A percentile compares a stretch with the other conserved stretches of the same genome.
phyloP scores from a whole-genome alignment of 2,329 filamentous ascomycete genomes.

The Dactylellina drechsleri region DNA sequence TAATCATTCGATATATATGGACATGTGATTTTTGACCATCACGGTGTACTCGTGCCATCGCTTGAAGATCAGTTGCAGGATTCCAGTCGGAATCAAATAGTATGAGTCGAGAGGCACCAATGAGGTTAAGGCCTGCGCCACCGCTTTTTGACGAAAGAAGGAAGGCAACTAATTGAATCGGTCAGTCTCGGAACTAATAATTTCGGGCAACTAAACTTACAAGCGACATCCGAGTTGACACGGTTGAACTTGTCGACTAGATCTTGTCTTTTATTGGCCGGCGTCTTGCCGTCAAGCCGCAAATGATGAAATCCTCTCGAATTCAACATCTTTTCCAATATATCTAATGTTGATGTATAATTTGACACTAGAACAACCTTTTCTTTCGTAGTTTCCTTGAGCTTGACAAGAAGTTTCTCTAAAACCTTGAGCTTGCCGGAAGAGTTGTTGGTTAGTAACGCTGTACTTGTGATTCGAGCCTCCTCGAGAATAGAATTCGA shows the following conservation, averaged over 20 bases:
- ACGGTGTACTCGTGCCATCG: constrained; percentile 78
- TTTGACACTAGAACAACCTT: constrained; percentile 81
- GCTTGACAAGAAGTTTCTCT: constrained; percentile 71
- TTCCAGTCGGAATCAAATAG: constrained; percentile 83
- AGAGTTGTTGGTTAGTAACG: constrained; percentile 60
- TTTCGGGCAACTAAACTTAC: constrained; percentile 25
- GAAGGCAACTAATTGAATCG: constrained; percentile 70
- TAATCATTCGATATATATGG: constrained; percentile 75
- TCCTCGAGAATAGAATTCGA: constrained; percentile 64
- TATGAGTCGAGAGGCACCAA: constrained; percentile 75
- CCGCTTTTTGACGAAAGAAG: constrained; percentile 78
- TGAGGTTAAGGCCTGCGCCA: constrained; percentile 75
- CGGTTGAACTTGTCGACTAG: constrained; percentile 77
- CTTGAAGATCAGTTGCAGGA: constrained; percentile 76
- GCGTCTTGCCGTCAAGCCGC: constrained; percentile 76
- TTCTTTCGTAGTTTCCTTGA: constrained; percentile 71
- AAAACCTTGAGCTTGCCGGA: constrained; percentile 73
- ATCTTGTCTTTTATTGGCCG: constrained; percentile 71
- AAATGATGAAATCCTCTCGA: constrained; percentile 71
- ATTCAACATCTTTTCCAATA: constrained; percentile 71
- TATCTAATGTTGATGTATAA: constrained; percentile 76
- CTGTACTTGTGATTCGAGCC: constrained; percentile 59
- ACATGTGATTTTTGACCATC: constrained; percentile 76
- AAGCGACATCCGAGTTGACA: constrained; percentile 57
- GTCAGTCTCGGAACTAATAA: neutral